A percentile compares a stretch with the other conserved stretches of the same genome.
Evolutionary conservation across 2,329 filamentous ascomycete species (phyloP).

Genomic region (Penicillium sp.): DNA sequence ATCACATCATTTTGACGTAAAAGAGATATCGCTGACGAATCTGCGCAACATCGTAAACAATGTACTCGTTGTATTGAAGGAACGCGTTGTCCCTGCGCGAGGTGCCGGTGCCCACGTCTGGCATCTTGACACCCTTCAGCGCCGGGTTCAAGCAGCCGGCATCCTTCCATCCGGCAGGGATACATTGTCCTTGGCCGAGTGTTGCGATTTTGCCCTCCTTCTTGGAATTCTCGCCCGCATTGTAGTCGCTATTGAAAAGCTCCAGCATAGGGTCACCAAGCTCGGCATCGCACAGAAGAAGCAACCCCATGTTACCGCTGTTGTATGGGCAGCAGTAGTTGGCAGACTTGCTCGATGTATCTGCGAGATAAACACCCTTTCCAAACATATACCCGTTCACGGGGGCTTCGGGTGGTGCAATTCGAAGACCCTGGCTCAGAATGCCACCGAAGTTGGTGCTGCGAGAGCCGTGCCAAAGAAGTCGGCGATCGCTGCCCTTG

Average conservation of each 20-base stretch:
- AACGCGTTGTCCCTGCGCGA: background rate
- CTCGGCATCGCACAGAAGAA: conserved; percentile 80
- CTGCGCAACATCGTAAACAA: conserved; percentile 48
- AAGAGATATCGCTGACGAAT: conserved; percentile 46
- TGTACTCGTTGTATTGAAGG: conserved; percentile 46
- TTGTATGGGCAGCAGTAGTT: conserved; percentile 64
- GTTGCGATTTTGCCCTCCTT: conserved; percentile 61
- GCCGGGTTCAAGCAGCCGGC: conserved; percentile 60
- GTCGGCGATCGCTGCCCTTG: conserved; percentile 61
- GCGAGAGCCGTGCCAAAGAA: conserved; percentile 84
- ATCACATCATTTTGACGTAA: conserved; percentile 37
- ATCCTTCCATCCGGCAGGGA: conserved; percentile 70
- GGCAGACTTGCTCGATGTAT: conserved; percentile 78
- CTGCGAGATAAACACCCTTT: conserved; percentile 83
- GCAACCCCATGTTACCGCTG: conserved; percentile 65
- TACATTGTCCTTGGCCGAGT: conserved; percentile 62
- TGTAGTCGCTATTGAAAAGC: conserved; percentile 55
- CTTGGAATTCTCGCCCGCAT: conserved; percentile 61
- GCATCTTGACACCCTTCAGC: conserved; percentile 64
- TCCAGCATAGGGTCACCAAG: conserved; percentile 70
- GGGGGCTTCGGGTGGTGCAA: conserved; percentile 73
- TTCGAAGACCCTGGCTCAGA: conserved; percentile 79
- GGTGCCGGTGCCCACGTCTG: conserved; percentile 24
- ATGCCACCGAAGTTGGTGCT: conserved; percentile 84
- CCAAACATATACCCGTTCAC: conserved; percentile 81